Evolutionary conservation across 768 basidiomycete species (phyloP).

Genomic region (Leccinum incarnatum): DNA sequence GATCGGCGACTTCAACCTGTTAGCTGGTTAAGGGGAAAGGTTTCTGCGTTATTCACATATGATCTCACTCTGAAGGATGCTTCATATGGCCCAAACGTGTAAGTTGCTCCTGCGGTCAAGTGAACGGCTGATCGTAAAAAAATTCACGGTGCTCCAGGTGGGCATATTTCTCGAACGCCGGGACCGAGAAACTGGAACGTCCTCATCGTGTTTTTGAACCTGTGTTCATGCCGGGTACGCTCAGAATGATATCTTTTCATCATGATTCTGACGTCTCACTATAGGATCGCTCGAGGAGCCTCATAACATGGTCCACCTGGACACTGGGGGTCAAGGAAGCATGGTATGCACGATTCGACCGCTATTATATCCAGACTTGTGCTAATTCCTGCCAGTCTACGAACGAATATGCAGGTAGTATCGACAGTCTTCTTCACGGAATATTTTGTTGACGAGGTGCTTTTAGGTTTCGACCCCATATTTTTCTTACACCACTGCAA

Average conservation of each 20-base stretch:
- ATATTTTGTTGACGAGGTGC: neutral
- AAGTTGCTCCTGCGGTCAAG: neutral
- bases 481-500: constrained; percentile 21
- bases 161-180: constrained; percentile 16
- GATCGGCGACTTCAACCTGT: neutral
- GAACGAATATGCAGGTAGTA: constrained; percentile 21
- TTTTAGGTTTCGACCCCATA: constrained; percentile 17
- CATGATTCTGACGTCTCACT: neutral
- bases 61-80: constrained; percentile 7
- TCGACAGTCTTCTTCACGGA: neutral
- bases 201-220: too few relatives aligned
- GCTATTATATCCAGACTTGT: neutral
- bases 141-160: constrained; percentile 5
- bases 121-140: neutral
- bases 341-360: constrained; percentile 11
- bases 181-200: too few relatives aligned
- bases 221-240: constrained; percentile 13
- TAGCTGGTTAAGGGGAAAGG: constrained; percentile 16
- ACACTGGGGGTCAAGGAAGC: constrained; percentile 13
- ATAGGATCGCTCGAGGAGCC: constrained; percentile 19
- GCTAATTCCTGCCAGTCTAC: constrained; percentile 1
- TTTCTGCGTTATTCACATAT: constrained; percentile 14
- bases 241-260: neutral
- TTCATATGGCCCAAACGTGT: constrained; percentile 18
- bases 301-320: constrained; percentile 19